Base-by-base conservation (phyloP, 1,284 basidiomycete genomes). In the Puccinia polysora region DNA sequence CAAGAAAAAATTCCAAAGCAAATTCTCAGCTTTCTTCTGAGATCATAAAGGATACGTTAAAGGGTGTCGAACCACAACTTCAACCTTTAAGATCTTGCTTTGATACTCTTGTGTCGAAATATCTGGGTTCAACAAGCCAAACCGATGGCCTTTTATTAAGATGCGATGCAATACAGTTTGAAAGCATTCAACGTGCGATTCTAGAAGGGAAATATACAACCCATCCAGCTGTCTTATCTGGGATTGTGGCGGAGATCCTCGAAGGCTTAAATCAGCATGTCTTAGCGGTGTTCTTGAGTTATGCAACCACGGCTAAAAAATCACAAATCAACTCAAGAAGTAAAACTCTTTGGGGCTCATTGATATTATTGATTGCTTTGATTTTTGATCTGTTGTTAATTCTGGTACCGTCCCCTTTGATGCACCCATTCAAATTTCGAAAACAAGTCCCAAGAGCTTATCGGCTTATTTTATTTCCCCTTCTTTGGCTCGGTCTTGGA, bases 191-290 rank as follows among this genome's bases (percentile, higher is more conserved):
- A 25, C 53, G 65, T 25, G 65, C 65, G 56, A 45, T 58, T 8
- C 45, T 68, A 25, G 65, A 68, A 47, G 50, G 52, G 10, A 68
- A 58, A 47, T 68, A 59, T 23, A 69, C 67, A 32, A 69, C 45
- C 15, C 67, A 69, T 60, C 67, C 67, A 25, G 67, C 67, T 23
- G 67, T 69, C 34, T 34, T 59, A n/a, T 55, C 55, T 34, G 40
- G 43, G 30, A 45, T 69, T n/a, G 67, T 69, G 15, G 67, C 55
- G 25, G 43, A 59, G 3, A 59, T 69, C 36, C 56, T 69, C 8
- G 15, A 47, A 2, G 67, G 67, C 4, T 45, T 69, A 23, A 69
- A 69, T 34, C n/a, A 20, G 28, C 56, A 69, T 59, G 67, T 69
- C 34, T 49, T 69, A 12, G 43, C 67, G 20, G 45, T 18, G 10